These are phyloP conservation scores for Colletotrichum higginsianum DNA, from an alignment of 2,329 filamentous ascomycete species.

Conservation along the genomic window DNA sequence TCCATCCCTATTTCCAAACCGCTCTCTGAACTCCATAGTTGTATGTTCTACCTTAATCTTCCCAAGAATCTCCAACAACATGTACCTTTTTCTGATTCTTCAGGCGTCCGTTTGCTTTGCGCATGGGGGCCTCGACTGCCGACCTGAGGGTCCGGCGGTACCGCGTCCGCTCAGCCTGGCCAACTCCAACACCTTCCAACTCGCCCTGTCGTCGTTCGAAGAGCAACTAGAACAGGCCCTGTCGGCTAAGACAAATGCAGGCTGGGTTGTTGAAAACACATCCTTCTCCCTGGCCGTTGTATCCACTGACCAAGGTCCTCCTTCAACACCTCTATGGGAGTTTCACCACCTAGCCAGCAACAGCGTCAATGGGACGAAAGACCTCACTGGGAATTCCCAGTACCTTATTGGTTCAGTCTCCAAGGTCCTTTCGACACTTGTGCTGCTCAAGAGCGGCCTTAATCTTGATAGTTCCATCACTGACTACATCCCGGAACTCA, in stretches of 20 bases:
- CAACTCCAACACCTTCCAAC: conserved; percentile 47
- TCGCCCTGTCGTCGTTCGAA: conserved; percentile 50
- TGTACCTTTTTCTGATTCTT: no score
- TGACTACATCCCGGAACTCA: conserved; percentile 53
- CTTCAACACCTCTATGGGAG: conserved; percentile 55
- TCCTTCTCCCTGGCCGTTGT: conserved; percentile 58
- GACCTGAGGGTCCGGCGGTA: conserved; percentile 49
- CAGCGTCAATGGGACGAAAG: conserved; percentile 53
- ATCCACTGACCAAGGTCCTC: conserved; percentile 48
- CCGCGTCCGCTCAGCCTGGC: conserved; percentile 51
- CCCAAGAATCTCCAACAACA: not conserved
- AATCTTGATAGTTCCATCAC: conserved; percentile 52
- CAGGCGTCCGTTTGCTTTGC: not conserved
- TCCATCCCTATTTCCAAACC: no score
- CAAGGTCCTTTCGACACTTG: conserved; percentile 56
- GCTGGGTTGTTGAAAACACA: conserved; percentile 53
- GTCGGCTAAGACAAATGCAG: conserved; percentile 50
- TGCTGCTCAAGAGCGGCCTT: conserved; percentile 54
- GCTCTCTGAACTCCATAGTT: not conserved
- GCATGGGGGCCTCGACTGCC: conserved; percentile 46
- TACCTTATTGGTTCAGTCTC: conserved; percentile 59
- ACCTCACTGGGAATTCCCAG: conserved; percentile 54
- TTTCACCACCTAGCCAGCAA: conserved; percentile 56
- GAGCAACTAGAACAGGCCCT: conserved; percentile 50
- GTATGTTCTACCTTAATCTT: not conserved